These are phyloP conservation scores for Penicillium bialowiezense DNA, from an alignment of 495 filamentous ascomycete species.

Conservation along the genomic window DNA sequence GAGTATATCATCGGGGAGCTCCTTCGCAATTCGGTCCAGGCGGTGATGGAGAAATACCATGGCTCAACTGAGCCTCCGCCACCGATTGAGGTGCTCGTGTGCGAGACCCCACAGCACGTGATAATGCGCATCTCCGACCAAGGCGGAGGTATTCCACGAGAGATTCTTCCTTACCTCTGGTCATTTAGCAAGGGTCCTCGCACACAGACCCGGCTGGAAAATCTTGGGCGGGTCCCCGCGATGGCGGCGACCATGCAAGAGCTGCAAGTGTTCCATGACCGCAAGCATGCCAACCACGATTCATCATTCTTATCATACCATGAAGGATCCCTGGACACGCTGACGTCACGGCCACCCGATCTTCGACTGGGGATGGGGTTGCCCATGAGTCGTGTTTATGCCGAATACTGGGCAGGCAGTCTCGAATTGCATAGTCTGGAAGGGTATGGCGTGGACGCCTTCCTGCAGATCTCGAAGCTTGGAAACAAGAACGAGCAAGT, in stretches of 20 bases:
- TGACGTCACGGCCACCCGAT: slow-evolving; percentile 81
- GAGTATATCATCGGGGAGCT: slow-evolving; percentile 98
- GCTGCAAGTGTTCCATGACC: slow-evolving; percentile 43
- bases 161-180: slow-evolving; percentile 88
- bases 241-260: slow-evolving; percentile 97
- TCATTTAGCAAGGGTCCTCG: slow-evolving; percentile 91
- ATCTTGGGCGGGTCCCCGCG: slow-evolving; percentile 81
- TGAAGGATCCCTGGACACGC: slow-evolving; percentile 67
- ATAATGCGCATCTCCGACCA: slow-evolving; percentile 95
- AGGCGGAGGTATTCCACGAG: slow-evolving; percentile 84
- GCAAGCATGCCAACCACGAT: slow-evolving; percentile 29
- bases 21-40: slow-evolving; percentile 91
- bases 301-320: slow-evolving; percentile 22
- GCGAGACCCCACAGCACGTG: slow-evolving; percentile 91
- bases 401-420: slow-evolving; percentile 97
- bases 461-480: slow-evolving; percentile 93
- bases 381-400: slow-evolving; percentile 91
- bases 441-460: slow-evolving; percentile 96
- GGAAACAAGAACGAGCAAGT: slow-evolving; percentile 99
- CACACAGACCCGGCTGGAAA: slow-evolving; percentile 67
- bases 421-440: slow-evolving; percentile 91
- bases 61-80: slow-evolving; percentile 51
- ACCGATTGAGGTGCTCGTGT: slow-evolving; percentile 90
- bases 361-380: slow-evolving; percentile 90
- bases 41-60: slow-evolving; percentile 69